phyloP scores from a whole-genome alignment of 1,284 basidiomycete species.

The Microbotryum lychnidis-dioicae region DNA sequence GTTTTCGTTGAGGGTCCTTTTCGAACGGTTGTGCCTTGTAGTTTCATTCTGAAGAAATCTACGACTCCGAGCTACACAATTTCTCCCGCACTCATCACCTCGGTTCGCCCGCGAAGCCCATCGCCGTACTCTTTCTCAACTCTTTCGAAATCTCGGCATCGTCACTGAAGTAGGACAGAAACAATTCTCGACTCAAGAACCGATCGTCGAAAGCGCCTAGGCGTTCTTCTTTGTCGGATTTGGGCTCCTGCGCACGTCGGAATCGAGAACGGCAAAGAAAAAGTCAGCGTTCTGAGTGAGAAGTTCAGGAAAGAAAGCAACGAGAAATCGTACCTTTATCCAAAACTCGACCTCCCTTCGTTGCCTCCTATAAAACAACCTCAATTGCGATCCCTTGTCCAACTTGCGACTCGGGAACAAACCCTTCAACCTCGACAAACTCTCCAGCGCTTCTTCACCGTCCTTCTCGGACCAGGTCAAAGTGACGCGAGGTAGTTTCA shows the following conservation, averaged over 20 bases:
- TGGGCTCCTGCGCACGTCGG: slow-evolving; percentile 4
- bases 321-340: slow-evolving; percentile 1
- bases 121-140: slow-evolving; percentile 18
- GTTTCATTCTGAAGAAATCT: no score
- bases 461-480: not conserved
- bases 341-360: slow-evolving; percentile 11
- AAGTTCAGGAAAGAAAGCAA: no score
- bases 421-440: slow-evolving; percentile 8
- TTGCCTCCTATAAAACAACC: slow-evolving; percentile 12
- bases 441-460: not conserved
- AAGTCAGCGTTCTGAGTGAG: no score
- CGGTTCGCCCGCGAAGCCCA: slow-evolving; percentile 18
- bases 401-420: slow-evolving; percentile 22
- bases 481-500: slow-evolving; percentile 46
- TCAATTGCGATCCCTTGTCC: slow-evolving; percentile 14
- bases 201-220: slow-evolving; percentile 19
- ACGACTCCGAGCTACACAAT: no score
- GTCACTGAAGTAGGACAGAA: slow-evolving; percentile 26
- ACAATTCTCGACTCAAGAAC: slow-evolving; percentile 13
- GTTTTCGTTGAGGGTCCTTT: not conserved
- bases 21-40: not conserved
- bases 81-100: not conserved
- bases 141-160: slow-evolving; percentile 17
- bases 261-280: no score
- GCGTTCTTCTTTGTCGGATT: not conserved